These are phyloP conservation scores for Beauveria caledonica DNA, from an alignment of 2,329 filamentous ascomycete genomes.

Conservation along the genomic window DNA sequence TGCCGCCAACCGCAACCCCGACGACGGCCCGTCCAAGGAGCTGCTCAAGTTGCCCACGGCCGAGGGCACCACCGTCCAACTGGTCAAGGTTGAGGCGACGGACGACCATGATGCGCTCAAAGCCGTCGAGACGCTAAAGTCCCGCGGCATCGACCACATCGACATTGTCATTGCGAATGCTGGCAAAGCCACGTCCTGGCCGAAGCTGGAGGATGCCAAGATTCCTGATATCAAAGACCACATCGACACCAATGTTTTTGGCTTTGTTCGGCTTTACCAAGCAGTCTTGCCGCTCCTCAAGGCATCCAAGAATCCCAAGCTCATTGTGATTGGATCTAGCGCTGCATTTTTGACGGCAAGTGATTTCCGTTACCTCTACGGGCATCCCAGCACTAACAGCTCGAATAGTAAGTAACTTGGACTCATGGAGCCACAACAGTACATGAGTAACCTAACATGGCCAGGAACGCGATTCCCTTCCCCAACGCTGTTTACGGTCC, in stretches of 20 bases:
- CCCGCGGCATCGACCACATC: slow-evolving; percentile 30
- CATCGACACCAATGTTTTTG: slow-evolving; percentile 34
- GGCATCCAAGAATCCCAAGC: slow-evolving; percentile 26
- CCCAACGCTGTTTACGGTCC: slow-evolving; percentile 33
- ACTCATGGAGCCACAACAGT: neutral
- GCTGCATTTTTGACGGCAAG: slow-evolving; percentile 14
- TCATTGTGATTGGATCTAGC: slow-evolving; percentile 28
- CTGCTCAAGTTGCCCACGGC: slow-evolving; percentile 30
- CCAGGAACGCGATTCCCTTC: slow-evolving; percentile 16
- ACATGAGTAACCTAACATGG: neutral
- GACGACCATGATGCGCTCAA: slow-evolving; percentile 24
- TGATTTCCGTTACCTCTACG: neutral
- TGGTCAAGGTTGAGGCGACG: slow-evolving; percentile 34
- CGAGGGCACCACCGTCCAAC: slow-evolving; percentile 26
- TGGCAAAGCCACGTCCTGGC: slow-evolving; percentile 29
- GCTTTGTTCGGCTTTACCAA: slow-evolving; percentile 35
- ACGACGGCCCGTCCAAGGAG: slow-evolving; percentile 18
- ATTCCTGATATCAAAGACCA: slow-evolving; percentile 27
- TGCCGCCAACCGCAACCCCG: slow-evolving; percentile 28
- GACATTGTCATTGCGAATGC: slow-evolving; percentile 48
- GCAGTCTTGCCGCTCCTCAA: slow-evolving; percentile 31
- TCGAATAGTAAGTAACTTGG: neutral
- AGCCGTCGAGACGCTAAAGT: slow-evolving; percentile 25
- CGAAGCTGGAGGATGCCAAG: slow-evolving; percentile 23
- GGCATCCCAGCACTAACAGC: neutral